phyloP scores from a whole-genome alignment of 2,329 filamentous ascomycete genomes.

The Septoria linicola region DNA sequence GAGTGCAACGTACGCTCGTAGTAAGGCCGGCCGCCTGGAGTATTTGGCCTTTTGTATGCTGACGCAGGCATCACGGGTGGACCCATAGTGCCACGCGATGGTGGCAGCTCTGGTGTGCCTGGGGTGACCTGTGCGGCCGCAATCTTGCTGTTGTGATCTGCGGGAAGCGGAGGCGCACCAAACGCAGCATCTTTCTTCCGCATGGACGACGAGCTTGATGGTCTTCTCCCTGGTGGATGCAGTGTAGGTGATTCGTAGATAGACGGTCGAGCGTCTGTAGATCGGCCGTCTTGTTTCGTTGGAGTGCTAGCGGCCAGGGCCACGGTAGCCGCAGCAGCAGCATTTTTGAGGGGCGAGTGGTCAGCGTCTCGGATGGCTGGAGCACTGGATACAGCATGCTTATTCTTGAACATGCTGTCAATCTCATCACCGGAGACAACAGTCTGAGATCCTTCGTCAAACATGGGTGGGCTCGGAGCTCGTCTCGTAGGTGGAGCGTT shows the following conservation, averaged over 20 bases:
- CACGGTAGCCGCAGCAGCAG: slow-evolving; percentile 31
- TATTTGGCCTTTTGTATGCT: slow-evolving; percentile 53
- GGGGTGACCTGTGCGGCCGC: slow-evolving; percentile 68
- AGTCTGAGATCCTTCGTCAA: slow-evolving; percentile 78
- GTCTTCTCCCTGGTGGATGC: slow-evolving; percentile 48
- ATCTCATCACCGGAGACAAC: slow-evolving; percentile 78
- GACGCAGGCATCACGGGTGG: slow-evolving; percentile 83
- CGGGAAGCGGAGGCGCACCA: slow-evolving; percentile 65
- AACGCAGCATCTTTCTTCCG: slow-evolving; percentile 47
- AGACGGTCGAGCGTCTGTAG: slow-evolving; percentile 20
- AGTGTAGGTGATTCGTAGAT: slow-evolving; percentile 24
- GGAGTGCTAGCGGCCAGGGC: slow-evolving; percentile 28
- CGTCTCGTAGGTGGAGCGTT: slow-evolving; percentile 19
- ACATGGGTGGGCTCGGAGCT: slow-evolving; percentile 22
- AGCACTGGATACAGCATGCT: slow-evolving; percentile 32
- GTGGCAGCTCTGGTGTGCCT: slow-evolving; percentile 29
- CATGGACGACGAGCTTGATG: slow-evolving; percentile 71
- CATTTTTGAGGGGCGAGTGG: slow-evolving; percentile 22
- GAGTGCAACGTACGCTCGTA: slow-evolving; percentile 26
- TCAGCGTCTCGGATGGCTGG: slow-evolving; percentile 21
- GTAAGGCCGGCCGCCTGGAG: slow-evolving; percentile 27
- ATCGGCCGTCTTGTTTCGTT: slow-evolving; percentile 7
- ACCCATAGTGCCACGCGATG: slow-evolving; percentile 63
- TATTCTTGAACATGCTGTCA: slow-evolving; percentile 68
- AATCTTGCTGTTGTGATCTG: slow-evolving; percentile 80